Conservation (phyloP, 106 monocot species). For the Dioscorea dumetorum region DNA sequence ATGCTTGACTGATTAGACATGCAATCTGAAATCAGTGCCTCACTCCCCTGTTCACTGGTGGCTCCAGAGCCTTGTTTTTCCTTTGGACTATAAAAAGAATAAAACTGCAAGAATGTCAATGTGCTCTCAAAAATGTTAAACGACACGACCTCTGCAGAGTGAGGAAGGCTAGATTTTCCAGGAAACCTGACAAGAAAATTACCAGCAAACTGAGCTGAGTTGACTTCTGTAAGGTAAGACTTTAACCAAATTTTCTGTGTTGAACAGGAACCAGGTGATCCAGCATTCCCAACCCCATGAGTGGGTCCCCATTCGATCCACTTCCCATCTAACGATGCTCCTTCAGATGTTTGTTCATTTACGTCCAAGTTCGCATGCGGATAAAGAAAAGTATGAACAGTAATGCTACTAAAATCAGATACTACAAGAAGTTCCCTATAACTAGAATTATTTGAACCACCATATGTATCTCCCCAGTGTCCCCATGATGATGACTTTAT, state of each 20-base stretch:
- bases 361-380: slow-evolving; percentile 3
- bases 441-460: slow-evolving; percentile 24
- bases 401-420: slow-evolving; percentile 40
- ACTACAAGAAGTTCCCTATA: slow-evolving; percentile 72
- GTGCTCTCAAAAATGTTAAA: slow-evolving; percentile 52
- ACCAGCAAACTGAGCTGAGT: slow-evolving; percentile 24
- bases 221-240: slow-evolving; percentile 41
- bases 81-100: slow-evolving; percentile 3
- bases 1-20: no score
- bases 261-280: slow-evolving; percentile 4
- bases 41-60: neutral
- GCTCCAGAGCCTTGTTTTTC: slow-evolving; percentile 7
- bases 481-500: slow-evolving; percentile 83
- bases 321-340: slow-evolving; percentile 30
- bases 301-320: slow-evolving; percentile 79
- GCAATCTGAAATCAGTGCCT: slow-evolving; percentile 3
- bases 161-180: slow-evolving; percentile 42
- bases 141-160: slow-evolving; percentile 58
- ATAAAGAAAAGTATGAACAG: slow-evolving; percentile 58
- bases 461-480: slow-evolving; percentile 47
- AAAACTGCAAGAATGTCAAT: slow-evolving; percentile 40
- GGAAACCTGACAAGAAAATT: slow-evolving; percentile 53
- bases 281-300: slow-evolving; percentile 8
- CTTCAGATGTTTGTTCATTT: slow-evolving; percentile 12
- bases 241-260: slow-evolving; percentile 34